These are phyloP conservation scores for Tricholoma matsutake DNA, from an alignment of 768 basidiomycete species.

Conservation along the genomic window DNA sequence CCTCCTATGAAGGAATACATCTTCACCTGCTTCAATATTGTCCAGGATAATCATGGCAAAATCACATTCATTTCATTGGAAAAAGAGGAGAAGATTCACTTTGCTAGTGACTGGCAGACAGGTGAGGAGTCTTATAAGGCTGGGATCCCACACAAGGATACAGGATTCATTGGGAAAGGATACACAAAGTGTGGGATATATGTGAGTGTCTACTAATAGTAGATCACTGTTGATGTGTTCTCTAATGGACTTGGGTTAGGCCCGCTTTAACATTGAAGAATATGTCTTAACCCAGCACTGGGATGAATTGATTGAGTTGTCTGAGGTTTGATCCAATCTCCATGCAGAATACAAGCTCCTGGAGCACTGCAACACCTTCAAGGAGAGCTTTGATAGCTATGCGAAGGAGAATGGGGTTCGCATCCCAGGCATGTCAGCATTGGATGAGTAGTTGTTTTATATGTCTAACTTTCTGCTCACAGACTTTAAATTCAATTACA, in stretches of 20 bases:
- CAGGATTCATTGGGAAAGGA: slow-evolving; percentile 15
- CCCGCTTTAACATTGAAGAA: slow-evolving; percentile 14
- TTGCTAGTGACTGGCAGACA: not conserved
- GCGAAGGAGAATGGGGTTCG: not conserved
- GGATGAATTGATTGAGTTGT: slow-evolving; percentile 3
- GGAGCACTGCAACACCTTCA: slow-evolving; percentile 16
- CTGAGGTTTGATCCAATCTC: slow-evolving; percentile 6
- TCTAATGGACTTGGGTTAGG: slow-evolving; percentile 7
- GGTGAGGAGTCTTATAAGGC: not conserved
- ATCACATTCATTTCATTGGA: not conserved
- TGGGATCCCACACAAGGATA: not conserved
- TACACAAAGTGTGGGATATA: slow-evolving; percentile 20
- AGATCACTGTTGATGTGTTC: not conserved
- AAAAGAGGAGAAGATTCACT: not conserved
- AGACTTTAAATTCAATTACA: slow-evolving; percentile 28
- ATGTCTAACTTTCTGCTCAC: not conserved
- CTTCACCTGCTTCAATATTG: not conserved
- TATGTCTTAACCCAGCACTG: slow-evolving; percentile 19
- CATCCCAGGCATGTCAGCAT: slow-evolving; percentile 5
- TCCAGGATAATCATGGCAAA: not conserved
- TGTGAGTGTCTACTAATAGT: slow-evolving; percentile 10
- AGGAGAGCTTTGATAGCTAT: slow-evolving; percentile 15
- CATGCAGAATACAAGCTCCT: slow-evolving; percentile 17
- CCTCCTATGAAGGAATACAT: slow-evolving; percentile 2
- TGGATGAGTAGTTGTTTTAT: not conserved